Base-by-base conservation (phyloP, 2,329 filamentous ascomycete species). In the Fusarium duplospermum region DNA sequence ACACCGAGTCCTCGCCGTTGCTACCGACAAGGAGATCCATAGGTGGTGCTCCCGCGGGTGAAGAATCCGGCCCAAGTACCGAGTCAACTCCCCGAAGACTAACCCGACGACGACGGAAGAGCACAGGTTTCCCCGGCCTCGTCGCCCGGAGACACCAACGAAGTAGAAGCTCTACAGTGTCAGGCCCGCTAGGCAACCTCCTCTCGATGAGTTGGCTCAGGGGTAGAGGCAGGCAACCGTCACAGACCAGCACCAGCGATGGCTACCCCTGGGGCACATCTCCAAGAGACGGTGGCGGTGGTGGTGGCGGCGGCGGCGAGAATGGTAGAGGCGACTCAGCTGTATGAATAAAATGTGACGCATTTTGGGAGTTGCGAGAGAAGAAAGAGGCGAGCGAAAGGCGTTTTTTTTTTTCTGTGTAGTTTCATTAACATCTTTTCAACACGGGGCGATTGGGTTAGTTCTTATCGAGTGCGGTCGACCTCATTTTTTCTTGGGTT, bases 61-160 rank as follows among this genome's bases (percentile, higher is more conserved):
- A 74, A 22, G 81, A 82, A 27, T 71, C 79, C 3, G 77, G 78
- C 5, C 74, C 78, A 8, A 80, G 80, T 67, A 78, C 75, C 35
- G 81, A 83, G n/a, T 72, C 78, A 6, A 74, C 76, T 5, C 76
- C 78, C 52, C 80, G 76, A 72, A 80, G 71, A 77, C 76, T 83
- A 78, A 71, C 74, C 14, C 84, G 87, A 16, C 82, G 87, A 33
- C 82, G 90, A 50, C 83, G 90, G 73, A 89, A 87, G 75, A 91
- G 89, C 18, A 91, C 89, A 0, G 90, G 90, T 0, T 92, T 92
- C 70, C 89, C 89, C 0, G 89, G 90, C 0, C 90, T 92, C 64
- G 88, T 86, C 6, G 89, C 90, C 7, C 84, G 89, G 42, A 84
- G 84, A 57, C 81, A 83, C 36, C 79, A 83, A 20, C 79, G 83